These are phyloP conservation scores for Didymella arachidicola DNA, from an alignment of 2,329 filamentous ascomycete species.

Conservation along the genomic window DNA sequence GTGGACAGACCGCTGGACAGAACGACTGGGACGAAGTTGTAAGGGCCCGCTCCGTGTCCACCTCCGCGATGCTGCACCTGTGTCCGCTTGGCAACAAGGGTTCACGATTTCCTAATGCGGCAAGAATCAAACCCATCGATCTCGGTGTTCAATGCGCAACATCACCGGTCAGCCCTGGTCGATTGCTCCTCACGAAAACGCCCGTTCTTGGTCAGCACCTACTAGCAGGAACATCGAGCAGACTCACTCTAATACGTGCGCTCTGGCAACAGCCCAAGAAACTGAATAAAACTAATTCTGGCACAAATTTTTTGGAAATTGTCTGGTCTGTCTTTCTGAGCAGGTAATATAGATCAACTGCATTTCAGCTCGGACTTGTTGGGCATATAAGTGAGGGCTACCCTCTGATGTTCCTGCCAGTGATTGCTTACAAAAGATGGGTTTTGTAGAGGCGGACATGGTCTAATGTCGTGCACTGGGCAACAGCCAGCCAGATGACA, in stretches of 20 bases:
- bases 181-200: neutral
- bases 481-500: neutral
- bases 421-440: too few species aligned
- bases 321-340: too few species aligned
- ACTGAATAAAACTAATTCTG: too few species aligned
- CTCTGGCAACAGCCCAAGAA: too few species aligned
- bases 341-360: too few species aligned
- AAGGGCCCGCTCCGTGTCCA: conserved; percentile 14
- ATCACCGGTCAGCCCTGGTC: conserved; percentile 20
- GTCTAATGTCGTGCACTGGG: neutral
- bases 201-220: too few species aligned
- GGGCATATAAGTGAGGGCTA: too few species aligned
- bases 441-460: neutral
- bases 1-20: conserved; percentile 11
- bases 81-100: conserved; percentile 39
- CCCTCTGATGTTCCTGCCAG: too few species aligned
- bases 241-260: too few species aligned
- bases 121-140: conserved; percentile 31
- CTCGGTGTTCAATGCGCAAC: conserved; percentile 34
- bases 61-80: conserved; percentile 25
- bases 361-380: too few species aligned
- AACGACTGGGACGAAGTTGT: conserved; percentile 12
- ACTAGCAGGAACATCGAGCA: too few species aligned
- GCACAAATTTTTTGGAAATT: too few species aligned
- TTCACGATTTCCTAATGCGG: conserved; percentile 33